Base-by-base conservation (phyloP, 192 early-diverging fungal species). In the Piromyces sp. region DNA sequence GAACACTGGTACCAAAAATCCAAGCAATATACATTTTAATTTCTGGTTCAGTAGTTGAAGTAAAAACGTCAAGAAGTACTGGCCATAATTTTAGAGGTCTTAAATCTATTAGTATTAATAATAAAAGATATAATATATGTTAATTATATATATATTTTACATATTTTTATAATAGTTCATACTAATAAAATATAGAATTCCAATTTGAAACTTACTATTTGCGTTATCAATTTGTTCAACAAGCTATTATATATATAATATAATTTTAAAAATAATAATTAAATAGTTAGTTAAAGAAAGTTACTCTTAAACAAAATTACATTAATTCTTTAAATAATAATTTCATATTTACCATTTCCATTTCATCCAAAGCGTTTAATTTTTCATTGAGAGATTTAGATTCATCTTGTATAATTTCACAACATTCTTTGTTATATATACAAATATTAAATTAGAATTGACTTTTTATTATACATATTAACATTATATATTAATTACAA, bases 141-240 rank as follows among this genome's bases (percentile, higher is more conserved):
- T 6, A 33, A 9, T 33, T 33, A 33, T 33, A n/a, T n/a, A n/a
- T n/a, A n/a, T n/a, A n/a, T n/a, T n/a, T n/a, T n/a, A n/a, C n/a
- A n/a, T n/a, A n/a, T n/a, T n/a, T n/a, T n/a, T n/a, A n/a, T n/a
- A n/a, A n/a, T n/a, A n/a, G n/a, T n/a, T n/a, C n/a, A n/a, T n/a
- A n/a, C n/a, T n/a, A n/a, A n/a, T n/a, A n/a, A n/a, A n/a, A n/a
- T n/a, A n/a, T n/a, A n/a, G n/a, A n/a, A n/a, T n/a, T n/a, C n/a
- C n/a, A n/a, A n/a, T n/a, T n/a, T n/a, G 31, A 33, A 33, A 68
- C 79, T 29, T 82, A 88, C 89, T 93, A 82, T 88, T 92, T 29
- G 96, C 96, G 86, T 97, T 97, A 87, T 98, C 95, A 29, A 96
- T 90, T 33, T 92, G 91, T 84, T 95, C 94, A 11, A 95, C 92